phyloP scores from a whole-genome alignment of 768 basidiomycete species.

The Hortiboletus campestris region DNA sequence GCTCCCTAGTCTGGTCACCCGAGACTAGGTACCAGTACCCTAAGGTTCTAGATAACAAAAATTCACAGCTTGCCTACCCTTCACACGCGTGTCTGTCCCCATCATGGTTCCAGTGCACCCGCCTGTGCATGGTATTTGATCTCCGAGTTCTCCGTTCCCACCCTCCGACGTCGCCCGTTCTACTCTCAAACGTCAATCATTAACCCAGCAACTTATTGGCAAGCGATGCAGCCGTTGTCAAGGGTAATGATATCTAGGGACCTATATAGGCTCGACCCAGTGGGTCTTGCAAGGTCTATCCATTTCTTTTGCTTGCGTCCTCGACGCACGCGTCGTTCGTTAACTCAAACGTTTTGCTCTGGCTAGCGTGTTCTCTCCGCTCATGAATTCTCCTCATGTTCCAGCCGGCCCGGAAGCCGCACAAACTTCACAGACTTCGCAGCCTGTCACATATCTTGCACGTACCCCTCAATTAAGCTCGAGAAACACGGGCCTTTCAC shows the following conservation, averaged over 20 bases:
- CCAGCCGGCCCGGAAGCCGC: slow-evolving; percentile 8
- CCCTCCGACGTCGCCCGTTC: background rate
- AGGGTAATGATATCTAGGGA: slow-evolving; percentile 2
- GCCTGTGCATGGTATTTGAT: background rate
- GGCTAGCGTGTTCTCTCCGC: background rate
- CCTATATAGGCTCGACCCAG: slow-evolving; percentile 4
- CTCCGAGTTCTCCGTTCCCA: no score
- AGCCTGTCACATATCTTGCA: background rate
- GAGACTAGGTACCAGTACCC: no score
- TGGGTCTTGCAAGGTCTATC: background rate
- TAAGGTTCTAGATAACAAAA: no score
- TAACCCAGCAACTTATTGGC: background rate
- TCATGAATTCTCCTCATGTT: slow-evolving; percentile 7
- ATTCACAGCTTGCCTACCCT: no score
- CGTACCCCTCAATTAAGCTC: background rate
- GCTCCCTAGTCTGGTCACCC: no score
- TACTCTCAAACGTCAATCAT: background rate
- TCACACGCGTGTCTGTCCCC: no score
- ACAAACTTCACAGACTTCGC: slow-evolving; percentile 2
- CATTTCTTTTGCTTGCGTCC: background rate
- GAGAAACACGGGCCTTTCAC: slow-evolving; percentile 1
- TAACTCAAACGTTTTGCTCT: background rate
- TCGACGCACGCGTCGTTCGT: slow-evolving; percentile 1
- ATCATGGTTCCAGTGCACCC: background rate
- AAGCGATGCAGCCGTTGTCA: slow-evolving; percentile 16